Evolutionary conservation across 257 asterid genomes (phyloP), one percentile per base, ranked within the genome.

Genomic region (Solanum sejunctum): DNA sequence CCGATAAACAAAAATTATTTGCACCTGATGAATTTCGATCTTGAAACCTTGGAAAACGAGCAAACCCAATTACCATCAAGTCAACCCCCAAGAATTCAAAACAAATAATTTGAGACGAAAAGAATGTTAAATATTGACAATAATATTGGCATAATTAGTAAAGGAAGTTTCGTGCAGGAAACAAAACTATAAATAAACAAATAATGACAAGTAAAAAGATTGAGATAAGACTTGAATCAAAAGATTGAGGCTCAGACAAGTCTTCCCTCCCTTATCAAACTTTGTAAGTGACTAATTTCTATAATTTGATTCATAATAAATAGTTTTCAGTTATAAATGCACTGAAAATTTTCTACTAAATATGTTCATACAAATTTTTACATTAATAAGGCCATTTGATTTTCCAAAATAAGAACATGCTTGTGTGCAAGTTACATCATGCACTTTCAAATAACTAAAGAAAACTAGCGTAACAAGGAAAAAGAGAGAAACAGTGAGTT

Each of bases 1-100:
- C 3, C 36, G 36, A 32, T 32, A 3, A 3, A 3, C 36, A 32
- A 0, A 32, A 32, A 32, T 32, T 32, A 0, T 32, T 32, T 32
- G 36, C 36, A 32, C 36, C 3, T 32, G 3, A 32, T 32, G 36
- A 0, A 3, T 32, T 32, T 32, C 3, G 3, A 32, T 32, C 36
- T 32, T 32, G 36, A 32, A 0, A 32, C 36, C 36, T 32, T 32
- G 36, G 36, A 32, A 32, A 32, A 32, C 0, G 36, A 32, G 3
- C 36, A 32, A 32, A 32, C 3, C 36, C 36, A 32, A 32, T 32
- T 32, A 32, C 36, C 3, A 32, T 3, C 36, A 32, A 0, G 0
- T 3, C 36, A 32, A 32, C 36, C 36, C 36, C 2, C 3, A 0
- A 32, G 36, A 1, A 3, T 32, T n/a, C 8, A 0, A 0, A 4